These are phyloP conservation scores for Triticum monococcum DNA, from an alignment of 176 grass and related monocot genomes.

Conservation along the genomic window DNA sequence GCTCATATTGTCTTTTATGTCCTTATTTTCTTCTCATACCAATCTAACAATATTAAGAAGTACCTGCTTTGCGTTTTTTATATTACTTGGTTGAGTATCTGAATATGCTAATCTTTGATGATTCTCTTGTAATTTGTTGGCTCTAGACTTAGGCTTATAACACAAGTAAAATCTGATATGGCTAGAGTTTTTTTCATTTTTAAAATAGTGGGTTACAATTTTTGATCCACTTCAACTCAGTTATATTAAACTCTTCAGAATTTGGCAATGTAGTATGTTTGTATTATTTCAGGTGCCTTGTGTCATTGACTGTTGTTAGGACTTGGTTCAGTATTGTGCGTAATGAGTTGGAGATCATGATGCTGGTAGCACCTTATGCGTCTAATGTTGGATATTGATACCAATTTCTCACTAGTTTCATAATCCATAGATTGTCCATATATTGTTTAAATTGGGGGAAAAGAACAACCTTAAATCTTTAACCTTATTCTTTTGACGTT, in stretches of 20 bases:
- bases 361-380: constrained; percentile 50
- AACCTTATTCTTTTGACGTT: not conserved
- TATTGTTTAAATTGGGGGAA: not conserved
- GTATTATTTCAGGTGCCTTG: constrained; percentile 50
- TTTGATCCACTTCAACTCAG: not conserved
- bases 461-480: no score
- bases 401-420: not conserved
- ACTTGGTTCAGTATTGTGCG: constrained; percentile 54
- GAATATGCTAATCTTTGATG: not conserved
- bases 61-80: not conserved
- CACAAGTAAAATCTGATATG: not conserved
- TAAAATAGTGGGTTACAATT: not conserved
- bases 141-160: not conserved
- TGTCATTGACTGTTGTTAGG: constrained; percentile 52
- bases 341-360: constrained; percentile 65
- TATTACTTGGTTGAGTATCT: not conserved
- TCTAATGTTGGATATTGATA: constrained; percentile 15
- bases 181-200: not conserved
- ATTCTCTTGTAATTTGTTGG: constrained; percentile 9
- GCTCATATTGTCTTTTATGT: not conserved
- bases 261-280: not conserved
- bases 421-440: not conserved
- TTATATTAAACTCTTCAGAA: not conserved
- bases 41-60: not conserved
- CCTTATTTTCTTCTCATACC: not conserved